phyloP scores from a whole-genome alignment of 2,329 filamentous ascomycete species.

The Colletotrichum orchidophilum region DNA sequence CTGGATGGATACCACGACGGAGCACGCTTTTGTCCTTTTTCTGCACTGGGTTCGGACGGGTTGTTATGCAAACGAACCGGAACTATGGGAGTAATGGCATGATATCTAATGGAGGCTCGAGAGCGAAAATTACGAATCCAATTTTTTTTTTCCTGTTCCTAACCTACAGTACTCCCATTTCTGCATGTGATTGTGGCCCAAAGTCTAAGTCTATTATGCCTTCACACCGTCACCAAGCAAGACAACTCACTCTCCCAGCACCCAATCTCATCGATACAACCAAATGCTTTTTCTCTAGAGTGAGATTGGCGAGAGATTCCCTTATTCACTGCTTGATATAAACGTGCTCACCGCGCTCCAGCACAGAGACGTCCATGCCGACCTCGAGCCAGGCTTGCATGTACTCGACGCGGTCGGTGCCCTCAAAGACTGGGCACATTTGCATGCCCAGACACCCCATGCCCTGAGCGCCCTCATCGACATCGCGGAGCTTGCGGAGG shows the following conservation, averaged over 20 bases:
- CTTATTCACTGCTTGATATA: conserved; percentile 48
- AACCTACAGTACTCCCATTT: background rate
- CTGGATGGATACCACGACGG: conserved; percentile 25
- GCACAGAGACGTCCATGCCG: conserved; percentile 64
- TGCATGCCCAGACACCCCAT: conserved; percentile 73
- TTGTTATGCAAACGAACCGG: background rate
- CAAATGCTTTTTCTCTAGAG: background rate
- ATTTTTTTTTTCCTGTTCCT: conserved; percentile 3
- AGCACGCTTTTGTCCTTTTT: conserved; percentile 1
- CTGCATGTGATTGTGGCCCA: background rate
- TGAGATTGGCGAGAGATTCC: background rate
- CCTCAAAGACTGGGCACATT: conserved; percentile 64
- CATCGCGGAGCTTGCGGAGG: conserved; percentile 65
- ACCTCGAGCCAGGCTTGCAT: conserved; percentile 60
- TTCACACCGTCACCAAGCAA: background rate
- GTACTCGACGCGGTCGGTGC: conserved; percentile 32
- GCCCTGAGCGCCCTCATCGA: conserved; percentile 67
- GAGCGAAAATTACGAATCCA: background rate
- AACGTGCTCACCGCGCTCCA: conserved; percentile 55
- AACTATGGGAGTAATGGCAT: conserved; percentile 10
- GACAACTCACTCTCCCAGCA: background rate
- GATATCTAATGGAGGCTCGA: conserved; percentile 7
- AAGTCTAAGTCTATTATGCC: background rate
- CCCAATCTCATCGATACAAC: background rate
- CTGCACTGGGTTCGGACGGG: conserved; percentile 1